Evolutionary conservation across 164 flowering plant genomes (phyloP).

Genomic region (Stephania yunnanensis): DNA sequence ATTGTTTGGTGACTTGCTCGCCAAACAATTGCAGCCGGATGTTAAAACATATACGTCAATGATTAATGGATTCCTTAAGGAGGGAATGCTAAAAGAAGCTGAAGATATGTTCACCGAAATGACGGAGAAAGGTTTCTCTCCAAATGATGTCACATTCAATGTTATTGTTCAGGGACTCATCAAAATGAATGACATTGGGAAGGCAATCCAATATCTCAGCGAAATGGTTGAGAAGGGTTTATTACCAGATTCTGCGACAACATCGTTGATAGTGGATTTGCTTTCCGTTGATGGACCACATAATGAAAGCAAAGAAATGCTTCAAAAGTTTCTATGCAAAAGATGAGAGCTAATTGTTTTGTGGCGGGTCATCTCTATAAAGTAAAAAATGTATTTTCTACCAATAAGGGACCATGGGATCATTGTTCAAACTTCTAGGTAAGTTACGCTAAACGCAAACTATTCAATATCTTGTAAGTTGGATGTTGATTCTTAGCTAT

Average conservation of each 20-base stretch:
- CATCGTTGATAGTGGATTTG: slow-evolving; percentile 6
- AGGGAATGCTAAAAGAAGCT: slow-evolving; percentile 18
- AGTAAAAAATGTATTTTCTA: too few relatives aligned
- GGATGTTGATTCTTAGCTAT: too few relatives aligned
- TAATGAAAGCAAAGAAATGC: neutral
- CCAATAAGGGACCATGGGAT: too few relatives aligned
- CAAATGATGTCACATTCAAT: slow-evolving; percentile 18
- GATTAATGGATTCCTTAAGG: slow-evolving; percentile 16
- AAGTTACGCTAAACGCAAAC: too few relatives aligned
- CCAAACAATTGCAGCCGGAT: slow-evolving; percentile 16
- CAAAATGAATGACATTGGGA: slow-evolving; percentile 2
- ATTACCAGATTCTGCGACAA: neutral
- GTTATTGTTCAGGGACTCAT: slow-evolving; percentile 11
- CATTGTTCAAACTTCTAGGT: too few relatives aligned
- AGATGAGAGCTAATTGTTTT: neutral
- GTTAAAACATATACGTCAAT: slow-evolving; percentile 14
- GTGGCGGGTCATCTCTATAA: too few relatives aligned
- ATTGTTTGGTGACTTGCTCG: slow-evolving; percentile 4
- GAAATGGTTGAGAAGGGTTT: slow-evolving; percentile 22
- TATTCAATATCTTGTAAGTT: too few relatives aligned
- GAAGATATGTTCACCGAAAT: slow-evolving; percentile 16
- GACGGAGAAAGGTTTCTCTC: slow-evolving; percentile 18
- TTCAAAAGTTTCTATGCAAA: neutral
- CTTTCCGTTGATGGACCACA: neutral
- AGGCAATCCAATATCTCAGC: neutral